Evolutionary conservation across 108 stramenopile species (phyloP).

Genomic region (Skeletonema tropicum): DNA sequence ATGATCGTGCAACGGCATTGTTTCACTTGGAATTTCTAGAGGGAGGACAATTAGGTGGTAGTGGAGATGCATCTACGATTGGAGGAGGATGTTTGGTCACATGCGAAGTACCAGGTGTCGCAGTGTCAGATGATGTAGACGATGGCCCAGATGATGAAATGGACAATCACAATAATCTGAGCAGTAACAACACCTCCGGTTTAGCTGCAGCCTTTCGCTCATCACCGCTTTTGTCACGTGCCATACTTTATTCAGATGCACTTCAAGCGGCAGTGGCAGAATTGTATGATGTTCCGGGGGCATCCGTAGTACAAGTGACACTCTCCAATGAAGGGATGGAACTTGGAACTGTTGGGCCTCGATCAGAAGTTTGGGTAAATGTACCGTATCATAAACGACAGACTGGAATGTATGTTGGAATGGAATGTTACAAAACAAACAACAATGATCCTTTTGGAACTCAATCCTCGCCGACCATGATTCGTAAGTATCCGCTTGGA

Average conservation of each 20-base stretch:
- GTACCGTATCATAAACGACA: conserved; percentile 47
- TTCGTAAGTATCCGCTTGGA: conserved; percentile 45
- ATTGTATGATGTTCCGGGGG: conserved; percentile 58
- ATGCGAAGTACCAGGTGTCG: conserved; percentile 55
- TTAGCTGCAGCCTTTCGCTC: conserved; percentile 69
- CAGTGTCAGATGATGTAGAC: conserved; percentile 44
- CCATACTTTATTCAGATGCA: conserved; percentile 56
- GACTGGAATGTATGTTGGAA: conserved; percentile 44
- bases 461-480: conserved; percentile 4
- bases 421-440: conserved; percentile 31
- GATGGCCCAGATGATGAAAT: conserved; percentile 30
- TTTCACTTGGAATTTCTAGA: conserved; percentile 67
- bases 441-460: neutral
- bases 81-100: conserved; percentile 43
- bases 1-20: conserved; percentile 57
- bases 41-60: conserved; percentile 19
- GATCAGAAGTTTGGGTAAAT: conserved; percentile 48
- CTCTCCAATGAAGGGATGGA: conserved; percentile 53
- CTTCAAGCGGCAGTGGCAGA: conserved; percentile 55
- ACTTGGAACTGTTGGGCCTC: conserved; percentile 55
- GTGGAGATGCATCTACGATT: neutral
- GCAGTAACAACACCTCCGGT: conserved; percentile 23
- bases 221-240: conserved; percentile 52
- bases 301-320: conserved; percentile 41
- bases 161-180: neutral